Evolutionary conservation across 371 early-diverging fungal species (phyloP).

Genomic region (Mortierella sp.): DNA sequence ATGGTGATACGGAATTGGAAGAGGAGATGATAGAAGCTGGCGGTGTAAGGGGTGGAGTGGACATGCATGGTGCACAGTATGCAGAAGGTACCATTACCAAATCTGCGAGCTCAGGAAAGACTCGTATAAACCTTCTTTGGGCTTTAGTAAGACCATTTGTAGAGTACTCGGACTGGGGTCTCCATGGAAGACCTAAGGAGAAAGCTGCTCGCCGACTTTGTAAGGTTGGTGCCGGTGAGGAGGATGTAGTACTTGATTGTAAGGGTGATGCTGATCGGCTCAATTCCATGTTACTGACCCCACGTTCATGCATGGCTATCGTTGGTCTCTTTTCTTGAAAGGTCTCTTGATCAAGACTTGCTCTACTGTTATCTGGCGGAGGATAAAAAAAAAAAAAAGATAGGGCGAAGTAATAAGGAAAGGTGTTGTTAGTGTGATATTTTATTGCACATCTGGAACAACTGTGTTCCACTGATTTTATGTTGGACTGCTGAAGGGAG

Average conservation of each 20-base stretch:
- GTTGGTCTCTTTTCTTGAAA: conserved; percentile 4
- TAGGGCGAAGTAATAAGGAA: not conserved
- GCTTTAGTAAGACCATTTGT: conserved; percentile 25
- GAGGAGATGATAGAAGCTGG: conserved; percentile 4
- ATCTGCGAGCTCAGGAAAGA: conserved; percentile 49
- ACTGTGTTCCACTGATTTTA: not conserved
- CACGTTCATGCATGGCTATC: not conserved
- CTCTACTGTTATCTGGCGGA: conserved; percentile 11
- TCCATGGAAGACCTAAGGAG: conserved; percentile 34
- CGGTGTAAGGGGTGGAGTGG: conserved; percentile 32
- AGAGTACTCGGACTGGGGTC: conserved; percentile 40
- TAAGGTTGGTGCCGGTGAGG: not conserved
- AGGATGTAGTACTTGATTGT: not conserved
- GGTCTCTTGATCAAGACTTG: conserved; percentile 12
- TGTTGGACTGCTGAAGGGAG: not conserved
- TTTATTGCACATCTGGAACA: not conserved
- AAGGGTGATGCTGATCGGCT: conserved; percentile 3
- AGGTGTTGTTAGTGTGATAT: not conserved
- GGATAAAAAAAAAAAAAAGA: not conserved
- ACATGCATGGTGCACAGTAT: conserved; percentile 39
- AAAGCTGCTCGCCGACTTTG: conserved; percentile 21
- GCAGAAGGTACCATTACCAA: conserved; percentile 29
- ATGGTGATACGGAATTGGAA: conserved; percentile 15
- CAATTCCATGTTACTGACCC: conserved; percentile 1
- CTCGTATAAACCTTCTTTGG: conserved; percentile 26